Conservation (phyloP, 208 protist species). For the Naegleria fowleri region DNA sequence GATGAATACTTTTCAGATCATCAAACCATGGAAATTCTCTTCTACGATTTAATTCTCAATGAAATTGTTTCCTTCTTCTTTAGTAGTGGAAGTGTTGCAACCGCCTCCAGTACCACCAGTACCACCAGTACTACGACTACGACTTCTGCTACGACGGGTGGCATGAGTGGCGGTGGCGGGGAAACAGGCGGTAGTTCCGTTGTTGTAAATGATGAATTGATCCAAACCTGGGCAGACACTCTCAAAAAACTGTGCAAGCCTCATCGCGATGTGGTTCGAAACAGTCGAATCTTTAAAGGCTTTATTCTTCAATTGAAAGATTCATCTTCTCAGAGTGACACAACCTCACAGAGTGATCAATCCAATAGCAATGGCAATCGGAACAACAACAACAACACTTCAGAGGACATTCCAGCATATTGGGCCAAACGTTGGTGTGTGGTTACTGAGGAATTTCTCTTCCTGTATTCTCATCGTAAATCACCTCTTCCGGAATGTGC, state of each 20-base stretch:
- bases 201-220: no score
- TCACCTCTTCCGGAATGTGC: not conserved
- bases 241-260: not conserved
- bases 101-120: no score
- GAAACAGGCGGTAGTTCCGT: no score
- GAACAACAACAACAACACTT: no score
- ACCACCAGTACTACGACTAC: no score
- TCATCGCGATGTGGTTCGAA: not conserved
- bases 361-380: no score
- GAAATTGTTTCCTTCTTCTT: not conserved
- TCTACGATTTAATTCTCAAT: not conserved
- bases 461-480: not conserved
- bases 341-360: no score
- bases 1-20: not conserved
- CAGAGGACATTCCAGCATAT: not conserved
- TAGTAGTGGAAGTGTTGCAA: not conserved
- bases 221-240: not conserved
- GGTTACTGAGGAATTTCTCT: not conserved
- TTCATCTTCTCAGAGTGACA: no score
- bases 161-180: no score
- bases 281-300: not conserved
- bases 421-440: conserved; percentile 2
- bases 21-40: not conserved
- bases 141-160: no score
- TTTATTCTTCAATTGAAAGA: not conserved